Conservation (phyloP, 352 stramenopile species). For the Pythium dissimile region DNA sequence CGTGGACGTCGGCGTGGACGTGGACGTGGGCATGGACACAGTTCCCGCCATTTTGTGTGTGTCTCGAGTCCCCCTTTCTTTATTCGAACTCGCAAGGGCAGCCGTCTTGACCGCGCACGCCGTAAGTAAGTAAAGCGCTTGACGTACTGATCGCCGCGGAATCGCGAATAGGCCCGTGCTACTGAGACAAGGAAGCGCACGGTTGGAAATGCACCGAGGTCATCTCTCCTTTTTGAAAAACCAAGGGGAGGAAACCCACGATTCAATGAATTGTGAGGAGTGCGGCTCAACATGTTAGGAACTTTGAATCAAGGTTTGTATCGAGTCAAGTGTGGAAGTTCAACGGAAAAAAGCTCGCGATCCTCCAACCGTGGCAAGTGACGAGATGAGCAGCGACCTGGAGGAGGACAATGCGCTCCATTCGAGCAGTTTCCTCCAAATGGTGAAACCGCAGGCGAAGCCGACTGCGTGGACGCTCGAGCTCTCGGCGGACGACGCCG, state of each 20-base stretch:
- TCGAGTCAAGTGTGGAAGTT: background rate
- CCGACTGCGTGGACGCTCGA: background rate
- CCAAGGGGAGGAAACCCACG: background rate
- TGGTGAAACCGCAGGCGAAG: too few relatives aligned
- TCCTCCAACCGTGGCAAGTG: background rate
- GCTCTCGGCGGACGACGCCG: background rate
- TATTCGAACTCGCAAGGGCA: background rate
- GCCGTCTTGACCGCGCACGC: background rate
- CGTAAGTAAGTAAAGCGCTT: conserved; percentile 5
- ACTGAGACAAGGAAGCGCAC: conserved; percentile 24
- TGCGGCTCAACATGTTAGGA: background rate
- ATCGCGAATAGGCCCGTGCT: conserved; percentile 10
- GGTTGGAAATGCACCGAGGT: background rate
- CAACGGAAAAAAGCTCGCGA: background rate
- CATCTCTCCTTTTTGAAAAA: conserved; percentile 15
- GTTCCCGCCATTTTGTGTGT: conserved; percentile 33
- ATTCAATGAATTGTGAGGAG: conserved; percentile 21
- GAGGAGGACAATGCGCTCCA: conserved; percentile 18
- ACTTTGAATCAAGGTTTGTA: background rate
- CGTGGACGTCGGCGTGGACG: background rate
- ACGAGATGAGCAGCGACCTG: conserved; percentile 9
- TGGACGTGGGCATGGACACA: background rate
- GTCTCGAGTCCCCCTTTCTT: conserved; percentile 2
- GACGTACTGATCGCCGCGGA: conserved; percentile 21
- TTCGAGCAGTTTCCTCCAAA: conserved; percentile 19